Percentiles rank a stretch among this genome's conserved stretches.
phyloP scores from a whole-genome alignment of 306 rosid genomes.

The Vigna hirtella region DNA sequence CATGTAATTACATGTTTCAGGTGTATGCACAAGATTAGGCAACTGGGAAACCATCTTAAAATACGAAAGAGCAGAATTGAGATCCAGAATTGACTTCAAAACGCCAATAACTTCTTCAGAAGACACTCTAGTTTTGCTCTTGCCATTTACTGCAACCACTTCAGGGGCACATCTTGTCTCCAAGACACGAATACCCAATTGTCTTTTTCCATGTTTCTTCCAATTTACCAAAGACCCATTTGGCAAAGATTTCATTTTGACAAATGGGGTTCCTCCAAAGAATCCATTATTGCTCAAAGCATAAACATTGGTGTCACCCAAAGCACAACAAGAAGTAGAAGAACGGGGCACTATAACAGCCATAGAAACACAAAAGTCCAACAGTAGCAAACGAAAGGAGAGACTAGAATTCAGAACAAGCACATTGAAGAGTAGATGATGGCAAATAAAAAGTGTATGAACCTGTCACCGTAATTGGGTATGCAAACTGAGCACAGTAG shows the following conservation, averaged over 20 bases:
- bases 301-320: conserved; percentile 44
- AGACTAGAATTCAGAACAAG: conserved; percentile 32
- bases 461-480: conserved; percentile 34
- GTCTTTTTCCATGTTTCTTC: conserved; percentile 57
- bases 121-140: conserved; percentile 52
- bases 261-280: conserved; percentile 43
- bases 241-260: conserved; percentile 56
- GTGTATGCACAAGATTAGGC: conserved; percentile 72
- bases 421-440: conserved; percentile 4
- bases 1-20: conserved; percentile 88
- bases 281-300: conserved; percentile 49
- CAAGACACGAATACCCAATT: conserved; percentile 51
- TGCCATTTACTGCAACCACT: conserved; percentile 50
- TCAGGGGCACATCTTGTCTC: conserved; percentile 51
- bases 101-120: conserved; percentile 68
- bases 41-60: conserved; percentile 68
- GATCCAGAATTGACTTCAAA: conserved; percentile 72
- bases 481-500: conserved; percentile 8
- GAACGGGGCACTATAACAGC: conserved; percentile 57
- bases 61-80: conserved; percentile 63
- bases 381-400: conserved; percentile 18
- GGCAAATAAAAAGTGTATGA: background rate
- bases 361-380: conserved; percentile 47
- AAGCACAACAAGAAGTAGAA: conserved; percentile 52
- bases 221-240: conserved; percentile 51